A percentile compares a stretch with the other conserved stretches of the same genome.
These are phyloP conservation scores for Collybia sordida DNA, from an alignment of 768 basidiomycete genomes.

Conservation along the genomic window DNA sequence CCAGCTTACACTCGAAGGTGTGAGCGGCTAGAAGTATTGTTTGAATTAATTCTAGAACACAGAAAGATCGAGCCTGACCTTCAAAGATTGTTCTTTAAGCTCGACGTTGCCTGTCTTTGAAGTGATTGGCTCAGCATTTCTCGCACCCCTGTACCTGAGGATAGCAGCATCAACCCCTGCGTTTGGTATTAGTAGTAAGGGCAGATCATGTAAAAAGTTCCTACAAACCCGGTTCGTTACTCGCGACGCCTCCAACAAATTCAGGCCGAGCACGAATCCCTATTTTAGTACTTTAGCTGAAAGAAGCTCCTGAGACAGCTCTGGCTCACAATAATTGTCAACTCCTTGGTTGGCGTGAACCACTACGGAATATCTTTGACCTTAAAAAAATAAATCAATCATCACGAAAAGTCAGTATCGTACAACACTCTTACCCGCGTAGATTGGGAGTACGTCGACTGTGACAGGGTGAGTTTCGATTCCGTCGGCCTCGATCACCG, in stretches of 20 bases:
- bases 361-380: constrained; percentile 31
- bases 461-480: constrained; percentile 36
- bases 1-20: too few relatives aligned
- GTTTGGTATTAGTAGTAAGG: too few relatives aligned
- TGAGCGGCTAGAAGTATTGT: too few relatives aligned
- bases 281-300: too few relatives aligned
- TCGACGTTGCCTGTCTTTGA: too few relatives aligned
- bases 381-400: too few relatives aligned
- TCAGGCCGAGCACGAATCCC: constrained; percentile 12
- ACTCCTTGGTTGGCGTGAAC: constrained; percentile 42
- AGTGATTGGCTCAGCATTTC: constrained; percentile 33
- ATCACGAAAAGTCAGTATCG: too few relatives aligned
- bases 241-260: constrained; percentile 26
- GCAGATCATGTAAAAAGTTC: too few relatives aligned
- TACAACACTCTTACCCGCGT: not conserved
- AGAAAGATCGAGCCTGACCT: too few relatives aligned
- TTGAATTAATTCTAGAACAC: too few relatives aligned
- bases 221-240: too few relatives aligned
- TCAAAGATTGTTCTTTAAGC: too few relatives aligned
- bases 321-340: constrained; percentile 45
- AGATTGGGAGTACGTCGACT: constrained; percentile 32
- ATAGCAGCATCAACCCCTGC: constrained; percentile 42
- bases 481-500: constrained; percentile 53
- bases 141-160: constrained; percentile 47
- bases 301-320: constrained; percentile 22